Percentiles rank a stretch among this genome's conserved stretches.
Evolutionary conservation across 768 basidiomycete species (phyloP).

Genomic region (Hericium erinaceus): DNA sequence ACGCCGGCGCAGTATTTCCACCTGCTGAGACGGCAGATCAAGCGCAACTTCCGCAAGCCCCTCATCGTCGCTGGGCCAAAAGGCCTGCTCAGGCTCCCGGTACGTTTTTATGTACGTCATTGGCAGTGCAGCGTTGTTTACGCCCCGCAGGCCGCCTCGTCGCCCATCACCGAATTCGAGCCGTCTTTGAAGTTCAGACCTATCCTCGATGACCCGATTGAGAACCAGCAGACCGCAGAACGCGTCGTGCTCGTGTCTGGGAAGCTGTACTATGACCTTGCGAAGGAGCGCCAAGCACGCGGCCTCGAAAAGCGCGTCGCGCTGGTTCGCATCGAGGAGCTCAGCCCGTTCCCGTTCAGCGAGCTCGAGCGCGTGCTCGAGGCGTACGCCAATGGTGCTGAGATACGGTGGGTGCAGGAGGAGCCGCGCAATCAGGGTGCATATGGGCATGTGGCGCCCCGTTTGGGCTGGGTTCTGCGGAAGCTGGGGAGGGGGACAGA

Average conservation of each 20-base stretch:
- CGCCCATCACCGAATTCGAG: slow-evolving; percentile 51
- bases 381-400: slow-evolving; percentile 32
- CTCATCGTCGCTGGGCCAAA: slow-evolving; percentile 82
- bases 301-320: slow-evolving; percentile 45
- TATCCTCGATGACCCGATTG: slow-evolving; percentile 47
- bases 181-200: slow-evolving; percentile 56
- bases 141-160: slow-evolving; percentile 56
- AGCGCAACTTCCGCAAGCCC: slow-evolving; percentile 80
- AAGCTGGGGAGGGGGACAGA: slow-evolving; percentile 21
- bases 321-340: slow-evolving; percentile 74
- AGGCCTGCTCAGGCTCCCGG: slow-evolving; percentile 67
- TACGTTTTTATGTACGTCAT: slow-evolving; percentile 26
- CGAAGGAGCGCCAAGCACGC: slow-evolving; percentile 51
- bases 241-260: slow-evolving; percentile 72
- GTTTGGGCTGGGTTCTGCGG: slow-evolving; percentile 46
- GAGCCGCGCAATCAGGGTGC: slow-evolving; percentile 86
- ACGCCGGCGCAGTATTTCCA: slow-evolving; percentile 93
- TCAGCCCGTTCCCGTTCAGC: slow-evolving; percentile 79
- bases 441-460: slow-evolving; percentile 52
- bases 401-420: slow-evolving; percentile 71
- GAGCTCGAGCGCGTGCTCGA: slow-evolving; percentile 37
- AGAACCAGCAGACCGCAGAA: slow-evolving; percentile 31
- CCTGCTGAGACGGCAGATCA: slow-evolving; percentile 77
- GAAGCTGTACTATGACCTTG: slow-evolving; percentile 83
- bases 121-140: not conserved